Conservation (phyloP, 768 basidiomycete species). For the Lactarius hatsudake region DNA sequence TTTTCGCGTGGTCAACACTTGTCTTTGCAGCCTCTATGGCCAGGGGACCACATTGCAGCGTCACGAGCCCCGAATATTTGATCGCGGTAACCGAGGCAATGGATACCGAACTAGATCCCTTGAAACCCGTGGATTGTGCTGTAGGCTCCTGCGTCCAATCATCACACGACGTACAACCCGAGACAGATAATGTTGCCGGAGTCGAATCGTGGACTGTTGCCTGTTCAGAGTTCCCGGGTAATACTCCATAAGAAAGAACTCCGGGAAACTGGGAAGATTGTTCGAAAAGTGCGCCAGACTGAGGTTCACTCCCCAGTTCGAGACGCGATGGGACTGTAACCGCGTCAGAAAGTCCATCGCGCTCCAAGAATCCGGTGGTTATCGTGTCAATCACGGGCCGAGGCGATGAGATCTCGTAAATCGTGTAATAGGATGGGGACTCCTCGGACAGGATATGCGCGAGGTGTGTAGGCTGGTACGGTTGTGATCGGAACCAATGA, state of each 20-base stretch:
- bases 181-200: background rate
- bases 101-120: background rate
- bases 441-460: background rate
- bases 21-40: background rate
- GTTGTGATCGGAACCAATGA: background rate
- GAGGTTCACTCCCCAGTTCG: background rate
- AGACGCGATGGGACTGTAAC: background rate
- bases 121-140: background rate
- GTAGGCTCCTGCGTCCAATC: background rate
- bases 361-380: background rate
- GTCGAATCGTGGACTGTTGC: background rate
- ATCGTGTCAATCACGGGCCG: background rate
- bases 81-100: background rate
- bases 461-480: background rate
- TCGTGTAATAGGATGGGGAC: background rate
- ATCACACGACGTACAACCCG: background rate
- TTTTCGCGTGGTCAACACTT: background rate
- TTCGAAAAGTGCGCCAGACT: background rate
- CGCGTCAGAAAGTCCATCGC: background rate
- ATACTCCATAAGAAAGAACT: background rate
- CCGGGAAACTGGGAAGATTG: background rate
- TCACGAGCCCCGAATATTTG: background rate
- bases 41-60: background rate
- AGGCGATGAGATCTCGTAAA: background rate
- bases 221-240: background rate